Evolutionary conservation across 352 stramenopile species (phyloP), one percentile per base, ranked within the genome.

Genomic region (Blastocystis hominis): DNA sequence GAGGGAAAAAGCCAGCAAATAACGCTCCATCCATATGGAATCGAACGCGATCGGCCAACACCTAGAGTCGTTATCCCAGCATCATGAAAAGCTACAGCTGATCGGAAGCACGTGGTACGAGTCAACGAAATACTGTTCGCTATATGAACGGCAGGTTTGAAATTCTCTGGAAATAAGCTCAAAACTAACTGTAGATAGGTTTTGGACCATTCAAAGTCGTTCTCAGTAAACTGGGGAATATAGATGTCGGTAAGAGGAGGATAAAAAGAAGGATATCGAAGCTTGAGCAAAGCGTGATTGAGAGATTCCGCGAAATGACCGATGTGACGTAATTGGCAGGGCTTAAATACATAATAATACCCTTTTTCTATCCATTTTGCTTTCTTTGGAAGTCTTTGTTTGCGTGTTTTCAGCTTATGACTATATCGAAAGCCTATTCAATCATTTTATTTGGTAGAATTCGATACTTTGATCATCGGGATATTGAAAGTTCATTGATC

Each of bases 141-240:
- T 38, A 38, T 55, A 34, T 42, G 44, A 13, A 66, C 72, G 38
- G 10, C 10, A 15, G 2, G 50, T n/a, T 34, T 6, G 2, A 3
- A 10, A 10, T n/a, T 13, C 9, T 54, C 38, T 15, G 72, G 72
- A 44, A 84, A 84, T 34, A 53, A 84, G 50, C 38, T 53, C 20
- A 84, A n/a, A 44, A 84, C 47, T 6, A 84, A 53, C 4, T 50
- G 46, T 1, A 84, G 50, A 64, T 84, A 84, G 4, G 20, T 34
- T 24, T 84, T 84, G 72, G 53, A 69, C 72, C 72, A 84, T 6
- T 56, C 44, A n/a, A 64, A 84, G 36, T 84, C 72, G 40, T 53
- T 61, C 34, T 53, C 53, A 24, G 59, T 34, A 17, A 38, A 84
- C 9, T n/a, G 15, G 3, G 72, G 55, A 15, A 84, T 38, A 42